phyloP scores from a whole-genome alignment of 2,329 filamentous ascomycete genomes.

The Dichotomopilus funicola region DNA sequence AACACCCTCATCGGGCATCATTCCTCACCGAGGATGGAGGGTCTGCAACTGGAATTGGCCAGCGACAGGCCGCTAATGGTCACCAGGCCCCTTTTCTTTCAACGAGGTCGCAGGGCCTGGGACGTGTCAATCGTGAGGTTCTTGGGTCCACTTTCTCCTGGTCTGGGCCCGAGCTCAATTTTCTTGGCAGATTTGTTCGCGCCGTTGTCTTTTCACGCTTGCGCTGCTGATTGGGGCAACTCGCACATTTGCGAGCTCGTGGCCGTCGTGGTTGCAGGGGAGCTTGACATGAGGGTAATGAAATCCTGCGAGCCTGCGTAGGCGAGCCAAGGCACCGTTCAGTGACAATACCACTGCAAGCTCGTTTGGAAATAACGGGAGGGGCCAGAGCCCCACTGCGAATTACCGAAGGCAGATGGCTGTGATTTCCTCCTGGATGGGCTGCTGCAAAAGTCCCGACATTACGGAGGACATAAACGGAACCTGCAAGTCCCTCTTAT shows the following conservation, averaged over 20 bases:
- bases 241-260: neutral
- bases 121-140: slow-evolving; percentile 7
- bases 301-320: too few species aligned
- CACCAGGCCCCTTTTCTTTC: neutral
- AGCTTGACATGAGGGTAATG: too few species aligned
- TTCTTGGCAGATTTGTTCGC: neutral
- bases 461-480: too few species aligned
- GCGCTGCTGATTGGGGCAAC: neutral
- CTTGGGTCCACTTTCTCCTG: slow-evolving; percentile 1
- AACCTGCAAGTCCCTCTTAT: neutral
- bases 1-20: neutral
- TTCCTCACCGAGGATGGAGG: neutral
- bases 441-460: neutral
- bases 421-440: neutral
- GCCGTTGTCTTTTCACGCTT: slow-evolving; percentile 1
- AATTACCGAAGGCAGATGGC: slow-evolving; percentile 4
- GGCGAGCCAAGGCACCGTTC: too few species aligned
- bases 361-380: slow-evolving; percentile 6
- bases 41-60: slow-evolving; percentile 8
- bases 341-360: neutral
- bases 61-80: neutral
- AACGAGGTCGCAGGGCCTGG: neutral
- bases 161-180: slow-evolving; percentile 6
- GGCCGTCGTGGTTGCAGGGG: neutral
- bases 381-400: slow-evolving; percentile 1